Percentiles rank a stretch among this genome's conserved stretches.
Conservation (phyloP, 768 basidiomycete genomes). For the Daedaleopsis sinensis region DNA sequence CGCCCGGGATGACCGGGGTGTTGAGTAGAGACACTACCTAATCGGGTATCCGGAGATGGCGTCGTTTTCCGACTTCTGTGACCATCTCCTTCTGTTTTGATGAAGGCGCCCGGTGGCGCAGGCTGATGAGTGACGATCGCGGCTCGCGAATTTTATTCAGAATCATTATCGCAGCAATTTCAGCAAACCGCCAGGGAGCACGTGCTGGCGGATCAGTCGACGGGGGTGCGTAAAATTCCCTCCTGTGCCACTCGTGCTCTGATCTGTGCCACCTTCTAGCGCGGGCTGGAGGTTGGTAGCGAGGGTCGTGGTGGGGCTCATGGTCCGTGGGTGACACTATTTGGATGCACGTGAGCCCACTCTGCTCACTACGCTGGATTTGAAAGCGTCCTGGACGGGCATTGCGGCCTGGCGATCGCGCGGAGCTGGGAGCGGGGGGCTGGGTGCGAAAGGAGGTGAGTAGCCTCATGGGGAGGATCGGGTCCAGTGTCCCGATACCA, state of each 20-base stretch:
- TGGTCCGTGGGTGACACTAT: background rate
- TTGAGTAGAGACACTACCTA: conserved; percentile 14
- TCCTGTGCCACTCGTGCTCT: conserved; percentile 16
- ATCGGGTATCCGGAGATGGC: conserved; percentile 11
- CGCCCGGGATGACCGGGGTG: conserved; percentile 12
- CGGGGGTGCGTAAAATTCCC: background rate
- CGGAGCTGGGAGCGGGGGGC: conserved; percentile 2
- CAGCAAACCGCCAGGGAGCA: background rate
- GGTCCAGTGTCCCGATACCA: conserved; percentile 11
- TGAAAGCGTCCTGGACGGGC: background rate
- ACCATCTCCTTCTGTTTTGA: conserved; percentile 1
- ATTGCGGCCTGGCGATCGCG: background rate
- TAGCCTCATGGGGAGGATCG: conserved; percentile 20
- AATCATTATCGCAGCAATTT: conserved; percentile 15
- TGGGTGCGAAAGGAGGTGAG: conserved; percentile 19
- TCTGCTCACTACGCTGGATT: no score
- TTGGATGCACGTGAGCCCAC: no score
- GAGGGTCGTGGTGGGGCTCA: background rate
- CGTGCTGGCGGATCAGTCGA: background rate
- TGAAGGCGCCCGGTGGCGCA: background rate
- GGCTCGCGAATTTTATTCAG: conserved; percentile 8
- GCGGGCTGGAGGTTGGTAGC: background rate
- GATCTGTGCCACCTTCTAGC: conserved; percentile 15
- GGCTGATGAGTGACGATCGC: background rate
- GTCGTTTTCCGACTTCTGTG: conserved; percentile 1